Conservation (phyloP, 2,329 filamentous ascomycete species). For the Beauveria bassiana region DNA sequence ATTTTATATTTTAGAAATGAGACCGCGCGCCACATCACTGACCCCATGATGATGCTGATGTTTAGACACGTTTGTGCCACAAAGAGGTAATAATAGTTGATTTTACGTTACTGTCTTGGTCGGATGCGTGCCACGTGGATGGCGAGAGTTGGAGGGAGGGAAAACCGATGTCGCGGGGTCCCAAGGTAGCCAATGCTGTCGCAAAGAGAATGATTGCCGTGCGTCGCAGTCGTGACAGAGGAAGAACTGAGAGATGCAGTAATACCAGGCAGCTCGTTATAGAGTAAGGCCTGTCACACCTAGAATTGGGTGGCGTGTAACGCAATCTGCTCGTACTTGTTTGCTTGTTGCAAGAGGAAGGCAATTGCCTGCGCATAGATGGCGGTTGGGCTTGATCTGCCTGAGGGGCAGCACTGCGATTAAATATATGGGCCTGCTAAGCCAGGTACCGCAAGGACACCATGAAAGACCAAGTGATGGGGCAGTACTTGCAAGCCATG, state of each 20-base stretch:
- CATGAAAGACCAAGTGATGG: too few relatives aligned
- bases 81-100: background rate
- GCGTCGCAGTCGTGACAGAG: background rate
- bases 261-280: background rate
- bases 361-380: too few relatives aligned
- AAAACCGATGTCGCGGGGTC: background rate
- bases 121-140: background rate
- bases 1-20: background rate
- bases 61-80: background rate
- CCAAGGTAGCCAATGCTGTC: background rate
- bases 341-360: background rate
- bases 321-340: background rate
- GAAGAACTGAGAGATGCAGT: background rate
- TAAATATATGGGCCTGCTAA: too few relatives aligned
- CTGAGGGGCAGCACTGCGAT: constrained; percentile 6
- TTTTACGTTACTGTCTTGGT: background rate
- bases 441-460: too few relatives aligned
- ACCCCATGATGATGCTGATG: constrained; percentile 8
- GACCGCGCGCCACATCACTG: background rate
- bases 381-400: background rate
- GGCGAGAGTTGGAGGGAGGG: background rate
- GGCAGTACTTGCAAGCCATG: too few relatives aligned
- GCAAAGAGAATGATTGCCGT: background rate
- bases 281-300: background rate
- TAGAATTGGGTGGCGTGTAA: background rate